Evolutionary conservation across 2,329 filamentous ascomycete genomes (phyloP), one percentile per base, ranked within the genome.

Genomic region (Fusarium xyrophilum): DNA sequence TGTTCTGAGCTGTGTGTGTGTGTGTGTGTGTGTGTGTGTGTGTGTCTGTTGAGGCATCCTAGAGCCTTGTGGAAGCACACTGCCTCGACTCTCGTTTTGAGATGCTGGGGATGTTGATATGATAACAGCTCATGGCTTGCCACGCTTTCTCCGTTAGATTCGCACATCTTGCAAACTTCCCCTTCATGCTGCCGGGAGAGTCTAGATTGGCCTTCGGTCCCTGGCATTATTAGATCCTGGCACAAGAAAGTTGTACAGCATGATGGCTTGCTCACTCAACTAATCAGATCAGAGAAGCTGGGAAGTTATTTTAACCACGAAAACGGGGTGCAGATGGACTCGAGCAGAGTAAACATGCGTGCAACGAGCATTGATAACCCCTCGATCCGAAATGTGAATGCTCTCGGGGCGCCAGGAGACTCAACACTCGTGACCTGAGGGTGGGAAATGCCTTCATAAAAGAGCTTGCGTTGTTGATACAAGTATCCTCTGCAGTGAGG

Each of bases 221-320:
- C 68, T 70, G 65, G 42, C 65, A 56, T 57, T 19, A 56, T 57
- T 19, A 32, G 50, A 38, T 38, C 21, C 8, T 56, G 39, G 14
- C 25, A 35, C 15, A 21, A 6, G 4, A 9, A 42, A 19, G 61
- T 12, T 15, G 51, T 56, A 47, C 17, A 40, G 48, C 56, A 36
- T 6, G 0, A n/a, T 11, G 19, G n/a, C 6, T 28, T 13, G 13
- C 28, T 14, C 8, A 14, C 6, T 9, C 19, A 28, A 1, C 54
- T 42, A 69, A 55, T 33, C 33, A 55, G 32, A 44, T 32, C 12
- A 14, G 21, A 10, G 15, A 21, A 13, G 7, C 10, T 8, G 7
- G 35, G 0, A 9, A 8, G 46, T 35, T 51, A 27, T 61, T 47
- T 55, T 47, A 17, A 35, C 46, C 7, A 54, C 48, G 63, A 63